Base-by-base conservation (phyloP, 2,329 filamentous ascomycete genomes). In the Ceratocystis papillata region DNA sequence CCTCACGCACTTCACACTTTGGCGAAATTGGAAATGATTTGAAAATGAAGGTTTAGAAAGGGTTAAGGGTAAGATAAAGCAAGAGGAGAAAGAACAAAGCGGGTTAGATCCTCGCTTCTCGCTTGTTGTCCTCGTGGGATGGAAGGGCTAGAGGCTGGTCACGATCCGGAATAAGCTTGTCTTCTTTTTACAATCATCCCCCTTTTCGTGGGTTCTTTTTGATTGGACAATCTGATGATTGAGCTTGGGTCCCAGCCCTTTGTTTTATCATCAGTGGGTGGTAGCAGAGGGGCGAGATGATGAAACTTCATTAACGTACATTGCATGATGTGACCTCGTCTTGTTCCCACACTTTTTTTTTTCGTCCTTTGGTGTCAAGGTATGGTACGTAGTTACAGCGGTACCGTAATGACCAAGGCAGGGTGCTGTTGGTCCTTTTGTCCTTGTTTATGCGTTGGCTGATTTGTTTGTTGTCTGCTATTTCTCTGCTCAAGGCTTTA, bases 1-100 rank as follows among this genome's bases (percentile, higher is more conserved):
- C 37, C 12, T 41, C 10, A 2, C 22, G 28, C 55, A 59, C 55
- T 59, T 59, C 55, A 59, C 55, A 59, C 28, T 59, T 59, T 59
- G 55, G 55, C 55, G 55, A 59, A 59, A 59, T 59, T 59, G 55
- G 55, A 30, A 59, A n/a, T 59, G 28, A 59, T 37, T 20, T 7
- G 28, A 53, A 48, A 25, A 53, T 53, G 22, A 20, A 48, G 20
- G 46, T n/a, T n/a, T n/a, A 20, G 46, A 48, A 17, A 8, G 8
- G 20, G 46, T n/a, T 7, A 20, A 48, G 20, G 5, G 20, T 1
- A 48, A 48, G 46, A 22, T n/a, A 48, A 48, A 5, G 44, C 2
- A 46, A 46, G 44, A 46, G 44, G n/a, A n/a, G 3, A 22, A 53
- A 53, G 8, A 53, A 48, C 22, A 12, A 53, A 53, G 20, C 22